phyloP scores from a whole-genome alignment of 2,329 filamentous ascomycete genomes.

The Scopulariopsis brevicaulis region DNA sequence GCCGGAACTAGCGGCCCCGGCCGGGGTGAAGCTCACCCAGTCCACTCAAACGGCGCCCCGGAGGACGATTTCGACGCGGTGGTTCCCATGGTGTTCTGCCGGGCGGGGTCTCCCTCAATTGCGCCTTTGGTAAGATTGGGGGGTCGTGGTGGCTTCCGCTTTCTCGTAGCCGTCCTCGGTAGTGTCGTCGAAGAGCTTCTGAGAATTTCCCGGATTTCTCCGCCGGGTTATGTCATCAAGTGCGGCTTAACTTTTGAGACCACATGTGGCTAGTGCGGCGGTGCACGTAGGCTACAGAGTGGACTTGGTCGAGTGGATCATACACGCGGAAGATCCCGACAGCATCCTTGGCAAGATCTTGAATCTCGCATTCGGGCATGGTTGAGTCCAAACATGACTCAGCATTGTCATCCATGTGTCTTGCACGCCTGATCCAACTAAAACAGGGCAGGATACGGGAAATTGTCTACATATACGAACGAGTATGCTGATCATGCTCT shows the following conservation, averaged over 20 bases:
- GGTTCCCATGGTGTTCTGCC: slow-evolving; percentile 35
- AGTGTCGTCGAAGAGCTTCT: not conserved
- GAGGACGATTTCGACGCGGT: slow-evolving; percentile 38
- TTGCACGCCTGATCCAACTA: too few relatives aligned
- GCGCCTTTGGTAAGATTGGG: not conserved
- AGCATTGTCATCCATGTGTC: too few relatives aligned
- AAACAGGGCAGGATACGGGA: too few relatives aligned
- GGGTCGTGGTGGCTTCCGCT: not conserved
- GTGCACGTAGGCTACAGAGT: too few relatives aligned
- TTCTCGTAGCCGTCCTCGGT: not conserved
- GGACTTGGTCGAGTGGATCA: too few relatives aligned
- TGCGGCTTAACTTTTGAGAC: not conserved
- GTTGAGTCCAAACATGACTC: too few relatives aligned
- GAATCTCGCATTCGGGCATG: too few relatives aligned
- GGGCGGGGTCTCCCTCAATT: not conserved
- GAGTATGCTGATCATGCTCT: too few relatives aligned
- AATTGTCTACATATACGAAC: too few relatives aligned
- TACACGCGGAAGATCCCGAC: too few relatives aligned
- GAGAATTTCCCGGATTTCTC: slow-evolving; percentile 1
- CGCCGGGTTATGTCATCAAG: not conserved
- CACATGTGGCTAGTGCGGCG: not conserved
- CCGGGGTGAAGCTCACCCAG: slow-evolving; percentile 31
- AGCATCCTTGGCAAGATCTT: too few relatives aligned
- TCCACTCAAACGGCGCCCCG: slow-evolving; percentile 27
- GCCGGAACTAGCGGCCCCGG: not conserved